Conservation (phyloP, 495 filamentous ascomycete genomes). For the Glutinoglossum americanum region DNA sequence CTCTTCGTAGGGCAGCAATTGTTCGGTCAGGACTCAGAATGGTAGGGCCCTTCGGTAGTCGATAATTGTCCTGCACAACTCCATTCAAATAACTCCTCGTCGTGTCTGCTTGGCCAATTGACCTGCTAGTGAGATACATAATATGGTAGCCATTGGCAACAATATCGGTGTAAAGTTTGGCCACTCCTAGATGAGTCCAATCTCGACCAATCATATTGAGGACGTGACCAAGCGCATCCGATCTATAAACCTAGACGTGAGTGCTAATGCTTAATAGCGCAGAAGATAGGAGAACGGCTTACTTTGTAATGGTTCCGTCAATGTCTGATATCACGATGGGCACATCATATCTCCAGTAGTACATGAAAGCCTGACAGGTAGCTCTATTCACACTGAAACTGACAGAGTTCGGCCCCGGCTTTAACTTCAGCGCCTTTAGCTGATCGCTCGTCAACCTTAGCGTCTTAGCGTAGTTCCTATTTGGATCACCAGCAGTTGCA, state of each 20-base stretch:
- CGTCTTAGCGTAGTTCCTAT: slow-evolving; percentile 86
- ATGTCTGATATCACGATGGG: slow-evolving; percentile 97
- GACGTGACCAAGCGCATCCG: slow-evolving; percentile 91
- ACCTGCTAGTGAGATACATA: slow-evolving; percentile 88
- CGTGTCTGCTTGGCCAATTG: slow-evolving; percentile 79
- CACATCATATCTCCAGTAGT: slow-evolving; percentile 67
- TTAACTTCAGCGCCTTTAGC: slow-evolving; percentile 66
- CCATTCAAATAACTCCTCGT: slow-evolving; percentile 82
- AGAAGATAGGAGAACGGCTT: slow-evolving; percentile 9
- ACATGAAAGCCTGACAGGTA: slow-evolving; percentile 81
- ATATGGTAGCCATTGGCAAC: slow-evolving; percentile 94
- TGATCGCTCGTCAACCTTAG: slow-evolving; percentile 91
- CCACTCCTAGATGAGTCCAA: slow-evolving; percentile 93
- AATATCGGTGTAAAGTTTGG: slow-evolving; percentile 93
- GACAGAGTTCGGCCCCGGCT: slow-evolving; percentile 70
- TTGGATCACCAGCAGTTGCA: slow-evolving; percentile 34
- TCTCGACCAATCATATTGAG: slow-evolving; percentile 94
- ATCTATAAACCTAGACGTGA: slow-evolving; percentile 20
- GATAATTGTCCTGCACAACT: slow-evolving; percentile 70
- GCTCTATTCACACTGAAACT: slow-evolving; percentile 92
- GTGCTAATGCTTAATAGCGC: not conserved
- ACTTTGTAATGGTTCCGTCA: slow-evolving; percentile 96
- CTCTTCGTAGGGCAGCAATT: slow-evolving; percentile 80
- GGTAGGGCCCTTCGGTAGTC: slow-evolving; percentile 70
- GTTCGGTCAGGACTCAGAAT: slow-evolving; percentile 91